Conservation (phyloP, 2,329 filamentous ascomycete species). For the Microsporum audouinii region DNA sequence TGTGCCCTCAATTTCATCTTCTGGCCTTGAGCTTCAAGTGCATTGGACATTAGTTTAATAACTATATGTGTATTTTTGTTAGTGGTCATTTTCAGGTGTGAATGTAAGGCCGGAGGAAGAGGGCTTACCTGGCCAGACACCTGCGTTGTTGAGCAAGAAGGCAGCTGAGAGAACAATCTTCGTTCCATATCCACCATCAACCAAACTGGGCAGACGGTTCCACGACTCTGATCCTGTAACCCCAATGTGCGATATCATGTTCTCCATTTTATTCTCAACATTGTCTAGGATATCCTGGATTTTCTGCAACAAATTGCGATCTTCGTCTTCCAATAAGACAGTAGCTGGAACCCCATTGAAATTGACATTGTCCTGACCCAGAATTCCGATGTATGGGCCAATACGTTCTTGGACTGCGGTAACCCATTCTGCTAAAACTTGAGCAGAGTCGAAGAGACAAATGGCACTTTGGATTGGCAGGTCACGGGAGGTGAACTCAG, state of each 20-base stretch:
- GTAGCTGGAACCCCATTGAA: conserved; percentile 69
- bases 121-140: conserved; percentile 77
- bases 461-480: conserved; percentile 82
- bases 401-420: conserved; percentile 87
- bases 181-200: conserved; percentile 65
- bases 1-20: conserved; percentile 51
- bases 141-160: conserved; percentile 75
- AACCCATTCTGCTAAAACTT: conserved; percentile 89
- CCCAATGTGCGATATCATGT: conserved; percentile 35
- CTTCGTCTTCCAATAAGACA: conserved; percentile 85
- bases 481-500: conserved; percentile 71
- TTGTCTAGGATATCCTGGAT: conserved; percentile 66
- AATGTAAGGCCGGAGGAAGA: background rate
- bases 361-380: conserved; percentile 74
- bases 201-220: conserved; percentile 45
- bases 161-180: conserved; percentile 77
- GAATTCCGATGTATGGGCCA: conserved; percentile 74
- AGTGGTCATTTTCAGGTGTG: background rate
- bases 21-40: conserved; percentile 52
- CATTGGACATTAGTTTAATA: conserved; percentile 57
- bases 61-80: conserved; percentile 33
- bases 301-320: conserved; percentile 72
- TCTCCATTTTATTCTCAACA: conserved; percentile 67
- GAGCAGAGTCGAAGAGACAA: conserved; percentile 86
- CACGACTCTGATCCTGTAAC: conserved; percentile 28